Base-by-base conservation (phyloP, 1,284 basidiomycete genomes). In the Pseudozyma hubeiensis region DNA sequence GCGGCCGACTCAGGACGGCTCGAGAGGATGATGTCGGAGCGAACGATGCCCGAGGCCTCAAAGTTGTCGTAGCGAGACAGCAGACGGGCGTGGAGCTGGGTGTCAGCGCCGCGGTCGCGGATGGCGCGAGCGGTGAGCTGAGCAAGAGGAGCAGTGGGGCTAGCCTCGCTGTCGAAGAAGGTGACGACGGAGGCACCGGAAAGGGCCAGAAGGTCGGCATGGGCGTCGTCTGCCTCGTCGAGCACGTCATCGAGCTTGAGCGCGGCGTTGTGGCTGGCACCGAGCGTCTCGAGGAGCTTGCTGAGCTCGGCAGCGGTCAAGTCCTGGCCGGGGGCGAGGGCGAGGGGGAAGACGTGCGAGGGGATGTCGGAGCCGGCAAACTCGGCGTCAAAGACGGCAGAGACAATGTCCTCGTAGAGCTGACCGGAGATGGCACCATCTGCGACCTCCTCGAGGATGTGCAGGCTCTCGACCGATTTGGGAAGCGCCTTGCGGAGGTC, bases 61-160 rank as follows among this genome's bases (percentile, higher is more conserved):
- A 75, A 84, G 68, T 82, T 83, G 73, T 84, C 82, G 75, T 59
- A 81, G 58, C 82, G 81, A 46, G 80, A 67, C 30, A 82, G 63
- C n/a, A 81, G 59, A 56, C 78, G 69, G 39, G 77, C 71, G 49
- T 76, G 68, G 37, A 78, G 72, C 65, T 67, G 50, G n/a, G 63
- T 70, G 59, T 62, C 61, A 17, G 62, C 55, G 47, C 70, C 68
- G 13, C 74, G 63, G 39, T 73, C 75, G n/a, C 68, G 73, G 49
- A 84, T 73, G 29, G 73, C 64, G 39, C 78, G 73, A 30, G 81
- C 76, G 19, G 79, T 60, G 50, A 81, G 63, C 47, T 59, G 44
- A 48, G 78, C 81, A 1, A 79, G 65, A 30, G 75, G 64, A 24
- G 68, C 57, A 30, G 82, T 81, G 37, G 62, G 46, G 60, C 78